Base-by-base conservation (phyloP, 2,329 filamentous ascomycete species). In the Herpotrichia juniperi region DNA sequence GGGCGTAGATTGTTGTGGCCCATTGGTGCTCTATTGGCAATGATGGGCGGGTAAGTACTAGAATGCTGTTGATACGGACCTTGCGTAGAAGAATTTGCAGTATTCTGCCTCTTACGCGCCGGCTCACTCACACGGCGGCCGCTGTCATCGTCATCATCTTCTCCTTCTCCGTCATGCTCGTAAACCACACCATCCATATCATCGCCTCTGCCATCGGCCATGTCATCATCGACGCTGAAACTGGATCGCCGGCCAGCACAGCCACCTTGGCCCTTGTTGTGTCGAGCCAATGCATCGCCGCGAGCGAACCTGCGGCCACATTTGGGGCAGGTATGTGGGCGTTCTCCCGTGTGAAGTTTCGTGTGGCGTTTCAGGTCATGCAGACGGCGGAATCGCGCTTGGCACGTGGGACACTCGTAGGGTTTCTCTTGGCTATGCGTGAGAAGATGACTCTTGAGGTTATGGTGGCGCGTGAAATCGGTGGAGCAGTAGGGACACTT, bases 371-470 rank as follows among this genome's bases (percentile, higher is more conserved):
- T 99, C 60, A 99, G 77, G 68, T 99, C 94, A 71, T 99, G 94
- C 46, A 97, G 81, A 58, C 94, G 87, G 49, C 94, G 86, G 75
- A 99, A 99, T 46, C 93, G 87, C 74, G 94, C 90, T 63, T 93
- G 86, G 72, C 94, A 99, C n/a, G 90, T 91, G 56, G 91, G 87
- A 71, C 94, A 99, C 24, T 94, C 85, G 69, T 94, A 99, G 0
- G 94, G 94, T 76, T 99, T 99, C 74, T 99, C 94, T 79, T 99
- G 93, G 67, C 93, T 97, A 74, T 97, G 94, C 0, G 94, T 97
- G 70, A 99, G 84, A 51, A 99, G 83, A 77, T 99, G 94, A 63
- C 92, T 97, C 78, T 97, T 99, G 24, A 97, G 83, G 67, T 99
- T 97, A 72, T 97, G 94, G 71, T 97, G 94, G 39, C 94, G 86